Evolutionary conservation across 139 green algal species (phyloP).

Genomic region (Marvania coccoides): DNA sequence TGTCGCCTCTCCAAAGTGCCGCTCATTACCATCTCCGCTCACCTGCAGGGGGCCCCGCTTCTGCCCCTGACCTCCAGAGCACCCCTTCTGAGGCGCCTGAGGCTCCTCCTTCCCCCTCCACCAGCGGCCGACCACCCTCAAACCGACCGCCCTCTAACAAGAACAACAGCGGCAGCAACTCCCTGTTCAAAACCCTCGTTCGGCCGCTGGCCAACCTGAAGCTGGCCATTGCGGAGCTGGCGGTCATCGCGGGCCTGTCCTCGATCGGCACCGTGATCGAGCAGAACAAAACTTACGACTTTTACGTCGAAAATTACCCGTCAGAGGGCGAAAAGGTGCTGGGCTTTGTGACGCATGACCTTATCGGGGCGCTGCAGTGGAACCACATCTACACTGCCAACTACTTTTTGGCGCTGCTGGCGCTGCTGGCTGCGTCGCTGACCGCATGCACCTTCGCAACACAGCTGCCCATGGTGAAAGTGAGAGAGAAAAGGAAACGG

Average conservation of each 20-base stretch:
- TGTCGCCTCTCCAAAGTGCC: too few species aligned
- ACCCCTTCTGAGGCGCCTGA: too few species aligned
- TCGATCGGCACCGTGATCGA: slow-evolving; percentile 87
- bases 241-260: slow-evolving; percentile 69
- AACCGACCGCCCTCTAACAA: not conserved
- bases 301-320: slow-evolving; percentile 61
- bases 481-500: too few species aligned
- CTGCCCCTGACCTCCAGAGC: too few species aligned
- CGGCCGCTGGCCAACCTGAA: slow-evolving; percentile 74
- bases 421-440: slow-evolving; percentile 75
- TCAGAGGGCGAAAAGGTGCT: slow-evolving; percentile 52
- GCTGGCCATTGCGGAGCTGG: slow-evolving; percentile 82
- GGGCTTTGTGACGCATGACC: slow-evolving; percentile 66
- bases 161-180: too few species aligned
- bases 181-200: slow-evolving; percentile 23
- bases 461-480: slow-evolving; percentile 82
- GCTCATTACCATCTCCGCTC: too few species aligned
- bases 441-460: slow-evolving; percentile 86
- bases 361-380: slow-evolving; percentile 61
- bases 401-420: slow-evolving; percentile 86
- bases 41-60: too few species aligned
- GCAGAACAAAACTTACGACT: slow-evolving; percentile 76
- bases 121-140: not conserved
- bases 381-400: slow-evolving; percentile 83
- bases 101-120: too few species aligned